phyloP scores from a whole-genome alignment of 257 asterid species.

The Forsythia viridissima region DNA sequence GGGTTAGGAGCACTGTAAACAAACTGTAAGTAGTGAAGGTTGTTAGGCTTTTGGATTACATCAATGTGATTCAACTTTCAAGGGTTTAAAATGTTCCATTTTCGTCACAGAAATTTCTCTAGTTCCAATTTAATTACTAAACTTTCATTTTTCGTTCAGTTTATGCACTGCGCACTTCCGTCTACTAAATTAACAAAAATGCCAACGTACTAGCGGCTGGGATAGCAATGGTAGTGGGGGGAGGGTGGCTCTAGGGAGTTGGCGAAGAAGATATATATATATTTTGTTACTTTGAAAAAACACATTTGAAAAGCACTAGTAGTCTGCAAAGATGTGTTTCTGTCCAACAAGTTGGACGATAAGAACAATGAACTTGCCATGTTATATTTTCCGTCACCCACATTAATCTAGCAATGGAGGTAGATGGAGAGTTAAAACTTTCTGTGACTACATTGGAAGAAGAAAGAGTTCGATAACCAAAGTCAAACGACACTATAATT shows the following conservation, averaged over 20 bases:
- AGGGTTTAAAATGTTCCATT: background rate
- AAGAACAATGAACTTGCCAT: too few relatives aligned
- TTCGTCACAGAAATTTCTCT: background rate
- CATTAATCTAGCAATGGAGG: background rate
- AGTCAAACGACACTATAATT: background rate
- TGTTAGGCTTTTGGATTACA: constrained; percentile 31
- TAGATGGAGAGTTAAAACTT: background rate
- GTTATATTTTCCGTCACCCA: background rate
- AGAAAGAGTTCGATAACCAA: background rate
- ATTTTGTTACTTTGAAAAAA: too few relatives aligned
- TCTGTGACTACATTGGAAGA: background rate
- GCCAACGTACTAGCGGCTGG: background rate
- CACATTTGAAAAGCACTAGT: too few relatives aligned
- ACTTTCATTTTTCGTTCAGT: background rate
- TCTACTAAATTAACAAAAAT: background rate
- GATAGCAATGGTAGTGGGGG: background rate
- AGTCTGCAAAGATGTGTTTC: too few relatives aligned
- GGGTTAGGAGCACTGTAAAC: constrained; percentile 98
- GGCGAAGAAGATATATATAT: too few relatives aligned
- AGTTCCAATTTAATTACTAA: background rate
- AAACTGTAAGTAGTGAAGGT: constrained; percentile 55
- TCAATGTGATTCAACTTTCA: background rate
- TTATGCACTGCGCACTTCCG: background rate
- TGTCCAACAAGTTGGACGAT: too few relatives aligned
- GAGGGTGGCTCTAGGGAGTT: background rate